Percentiles rank a stretch among this genome's conserved stretches.
Conservation (phyloP, 352 stramenopile species). For the Phytophthora megakarya region DNA sequence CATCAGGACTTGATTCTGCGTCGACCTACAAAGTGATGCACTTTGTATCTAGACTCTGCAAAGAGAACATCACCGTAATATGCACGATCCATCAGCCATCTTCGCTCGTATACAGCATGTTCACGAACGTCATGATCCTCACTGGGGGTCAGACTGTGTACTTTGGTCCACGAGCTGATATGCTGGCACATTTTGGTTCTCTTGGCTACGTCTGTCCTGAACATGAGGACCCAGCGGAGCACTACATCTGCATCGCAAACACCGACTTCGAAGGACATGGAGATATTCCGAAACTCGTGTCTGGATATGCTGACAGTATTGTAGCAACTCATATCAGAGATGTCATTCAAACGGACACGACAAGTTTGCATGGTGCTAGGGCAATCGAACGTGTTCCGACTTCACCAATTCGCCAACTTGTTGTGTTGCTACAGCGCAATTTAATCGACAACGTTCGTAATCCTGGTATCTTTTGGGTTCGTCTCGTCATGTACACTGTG, state of each 20-base stretch:
- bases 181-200: constrained; percentile 49
- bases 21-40: constrained; percentile 91
- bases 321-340: constrained; percentile 8
- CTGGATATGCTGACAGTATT: constrained; percentile 19
- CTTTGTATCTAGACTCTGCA: constrained; percentile 49
- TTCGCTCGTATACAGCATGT: constrained; percentile 58
- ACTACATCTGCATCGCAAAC: constrained; percentile 68
- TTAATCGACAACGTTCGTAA: constrained; percentile 69
- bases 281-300: constrained; percentile 19
- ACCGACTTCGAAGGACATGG: constrained; percentile 49
- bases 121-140: constrained; percentile 71
- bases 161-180: constrained; percentile 71
- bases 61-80: constrained; percentile 77
- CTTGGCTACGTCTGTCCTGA: constrained; percentile 55
- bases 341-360: constrained; percentile 13
- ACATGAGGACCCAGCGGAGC: constrained; percentile 66
- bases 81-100: constrained; percentile 89
- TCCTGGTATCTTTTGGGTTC: constrained; percentile 75
- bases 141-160: constrained; percentile 86
- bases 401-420: constrained; percentile 51
- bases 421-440: constrained; percentile 58
- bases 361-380: constrained; percentile 11
- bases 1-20: constrained; percentile 88
- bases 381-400: constrained; percentile 32
- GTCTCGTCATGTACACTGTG: constrained; percentile 77